A percentile compares a stretch with the other conserved stretches of the same genome.
Evolutionary conservation across 441 rosid species (phyloP).

Genomic region (Pelargonium australe): DNA sequence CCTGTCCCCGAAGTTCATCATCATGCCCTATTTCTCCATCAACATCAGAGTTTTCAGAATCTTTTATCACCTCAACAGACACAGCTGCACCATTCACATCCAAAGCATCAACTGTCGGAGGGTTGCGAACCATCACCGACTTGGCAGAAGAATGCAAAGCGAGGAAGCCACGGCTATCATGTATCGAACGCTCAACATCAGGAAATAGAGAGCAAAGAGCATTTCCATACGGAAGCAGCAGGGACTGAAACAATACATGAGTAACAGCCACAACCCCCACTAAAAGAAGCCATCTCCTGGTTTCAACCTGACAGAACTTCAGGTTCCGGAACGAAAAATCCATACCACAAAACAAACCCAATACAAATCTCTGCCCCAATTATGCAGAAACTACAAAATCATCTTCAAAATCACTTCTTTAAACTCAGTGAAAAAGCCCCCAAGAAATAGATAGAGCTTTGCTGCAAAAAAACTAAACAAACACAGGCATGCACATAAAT

Average conservation of each 20-base stretch:
- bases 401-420: conserved; percentile 12
- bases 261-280: conserved; percentile 49
- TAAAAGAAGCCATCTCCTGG: conserved; percentile 45
- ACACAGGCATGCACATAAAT: not conserved
- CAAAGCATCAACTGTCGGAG: conserved; percentile 49
- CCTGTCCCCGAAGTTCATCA: conserved; percentile 10
- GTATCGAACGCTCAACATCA: conserved; percentile 11
- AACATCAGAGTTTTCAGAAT: conserved; percentile 21
- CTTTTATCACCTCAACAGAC: conserved; percentile 24
- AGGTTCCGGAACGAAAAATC: conserved; percentile 31
- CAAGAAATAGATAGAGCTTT: not conserved
- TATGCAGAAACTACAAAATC: conserved; percentile 13
- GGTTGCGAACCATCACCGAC: conserved; percentile 42
- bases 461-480: not conserved
- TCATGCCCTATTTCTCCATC: conserved; percentile 17
- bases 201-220: conserved; percentile 64
- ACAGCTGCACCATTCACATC: conserved; percentile 23
- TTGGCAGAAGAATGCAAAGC: conserved; percentile 31
- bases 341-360: conserved; percentile 27
- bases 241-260: conserved; percentile 52
- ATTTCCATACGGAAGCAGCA: conserved; percentile 59
- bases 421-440: not conserved
- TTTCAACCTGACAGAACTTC: conserved; percentile 34
- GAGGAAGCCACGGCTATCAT: conserved; percentile 19
- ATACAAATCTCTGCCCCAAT: not conserved